Percentiles rank a stretch among this genome's conserved stretches.
phyloP scores from a whole-genome alignment of 1,284 basidiomycete genomes.

The Wolfiporia cocos region DNA sequence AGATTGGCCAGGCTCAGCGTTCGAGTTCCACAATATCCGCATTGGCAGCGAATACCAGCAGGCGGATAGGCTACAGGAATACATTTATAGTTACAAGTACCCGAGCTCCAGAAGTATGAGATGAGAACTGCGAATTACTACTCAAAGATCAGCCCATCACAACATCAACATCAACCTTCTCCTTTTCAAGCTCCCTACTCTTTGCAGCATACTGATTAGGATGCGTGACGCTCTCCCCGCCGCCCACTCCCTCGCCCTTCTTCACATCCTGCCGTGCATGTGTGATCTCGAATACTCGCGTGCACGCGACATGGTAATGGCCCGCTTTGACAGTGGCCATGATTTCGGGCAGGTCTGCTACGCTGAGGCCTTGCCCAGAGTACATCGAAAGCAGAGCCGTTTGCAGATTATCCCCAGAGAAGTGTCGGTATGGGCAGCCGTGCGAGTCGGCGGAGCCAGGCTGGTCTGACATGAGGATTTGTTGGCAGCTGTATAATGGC shows the following conservation, averaged over 20 bases:
- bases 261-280: slow-evolving; percentile 71
- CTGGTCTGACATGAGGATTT: slow-evolving; percentile 78
- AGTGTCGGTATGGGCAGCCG: slow-evolving; percentile 96
- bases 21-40: too few species aligned
- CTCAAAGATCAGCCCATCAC: too few species aligned
- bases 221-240: slow-evolving; percentile 88
- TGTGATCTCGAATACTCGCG: slow-evolving; percentile 93
- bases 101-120: too few species aligned
- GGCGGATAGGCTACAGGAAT: too few species aligned
- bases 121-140: too few species aligned
- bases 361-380: slow-evolving; percentile 54
- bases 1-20: too few species aligned
- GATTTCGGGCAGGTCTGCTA: slow-evolving; percentile 81
- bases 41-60: too few species aligned
- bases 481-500: slow-evolving; percentile 71
- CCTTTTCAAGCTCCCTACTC: slow-evolving; percentile 62
- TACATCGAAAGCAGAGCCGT: slow-evolving; percentile 75
- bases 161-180: slow-evolving; percentile 26
- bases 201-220: slow-evolving; percentile 83
- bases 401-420: slow-evolving; percentile 80
- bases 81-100: too few species aligned
- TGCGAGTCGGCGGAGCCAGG: slow-evolving; percentile 74
- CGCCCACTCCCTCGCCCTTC: slow-evolving; percentile 87
- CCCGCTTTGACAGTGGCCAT: slow-evolving; percentile 74
- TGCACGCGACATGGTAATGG: slow-evolving; percentile 96